Conservation (phyloP, 1,139 yeast species). For the Hemisphaericaspora xylanilytica region DNA sequence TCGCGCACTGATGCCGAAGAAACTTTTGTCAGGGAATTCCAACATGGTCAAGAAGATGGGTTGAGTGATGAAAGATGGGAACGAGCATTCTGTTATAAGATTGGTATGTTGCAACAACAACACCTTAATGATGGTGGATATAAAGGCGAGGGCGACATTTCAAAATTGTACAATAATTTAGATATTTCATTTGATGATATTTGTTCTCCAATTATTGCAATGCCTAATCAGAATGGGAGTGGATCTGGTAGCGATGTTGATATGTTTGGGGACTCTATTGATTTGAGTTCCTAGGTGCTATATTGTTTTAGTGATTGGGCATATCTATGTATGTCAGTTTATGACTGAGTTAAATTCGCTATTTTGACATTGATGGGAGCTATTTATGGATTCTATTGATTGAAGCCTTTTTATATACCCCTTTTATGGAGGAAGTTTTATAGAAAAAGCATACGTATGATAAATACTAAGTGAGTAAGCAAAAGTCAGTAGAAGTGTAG, state of each 20-base stretch:
- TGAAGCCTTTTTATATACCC: no score
- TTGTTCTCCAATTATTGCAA: constrained; percentile 17
- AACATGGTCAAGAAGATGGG: neutral
- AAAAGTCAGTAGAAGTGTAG: no score
- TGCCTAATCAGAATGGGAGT: constrained; percentile 5
- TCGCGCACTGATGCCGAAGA: constrained; percentile 37
- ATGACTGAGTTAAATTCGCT: no score
- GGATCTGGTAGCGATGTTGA: constrained; percentile 9
- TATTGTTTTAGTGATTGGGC: no score
- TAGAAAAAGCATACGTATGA: no score
- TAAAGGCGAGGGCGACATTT: constrained; percentile 35
- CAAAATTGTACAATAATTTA: constrained; percentile 28
- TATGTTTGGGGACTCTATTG: constrained; percentile 12
- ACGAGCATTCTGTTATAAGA: constrained; percentile 7
- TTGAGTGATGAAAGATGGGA: constrained; percentile 18
- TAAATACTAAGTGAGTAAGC: no score
- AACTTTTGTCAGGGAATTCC: constrained; percentile 23
- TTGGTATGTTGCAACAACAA: constrained; percentile 16
- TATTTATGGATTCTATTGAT: no score
- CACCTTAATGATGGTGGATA: constrained; percentile 10
- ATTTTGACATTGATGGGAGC: no score
- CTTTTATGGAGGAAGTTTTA: no score
- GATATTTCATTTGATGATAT: constrained; percentile 23
- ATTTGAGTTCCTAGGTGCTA: no score
- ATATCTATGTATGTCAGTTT: no score